phyloP scores from a whole-genome alignment of 2,329 filamentous ascomycete genomes.

The Diaporthe ilicicola region DNA sequence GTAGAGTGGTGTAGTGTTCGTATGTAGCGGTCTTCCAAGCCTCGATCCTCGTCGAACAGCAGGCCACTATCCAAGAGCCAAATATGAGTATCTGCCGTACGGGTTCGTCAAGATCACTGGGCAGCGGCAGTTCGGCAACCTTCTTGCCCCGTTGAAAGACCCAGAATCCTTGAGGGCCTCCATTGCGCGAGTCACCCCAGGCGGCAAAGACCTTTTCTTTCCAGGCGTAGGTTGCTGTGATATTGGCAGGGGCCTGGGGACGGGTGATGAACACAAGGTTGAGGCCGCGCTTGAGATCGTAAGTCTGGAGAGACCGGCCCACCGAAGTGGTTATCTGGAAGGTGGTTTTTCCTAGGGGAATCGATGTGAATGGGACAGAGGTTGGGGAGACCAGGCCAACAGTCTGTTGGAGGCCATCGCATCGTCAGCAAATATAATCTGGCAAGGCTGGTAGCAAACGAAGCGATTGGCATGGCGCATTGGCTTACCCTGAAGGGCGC shows the following conservation, averaged over 20 bases:
- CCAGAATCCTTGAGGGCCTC: slow-evolving; percentile 77
- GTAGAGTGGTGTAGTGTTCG: slow-evolving; percentile 90
- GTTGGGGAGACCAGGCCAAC: slow-evolving; percentile 94
- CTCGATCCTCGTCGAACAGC: slow-evolving; percentile 78
- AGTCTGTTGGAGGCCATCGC: slow-evolving; percentile 64
- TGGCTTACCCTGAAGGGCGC: slow-evolving; percentile 84
- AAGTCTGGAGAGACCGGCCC: slow-evolving; percentile 90
- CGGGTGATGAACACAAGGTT: slow-evolving; percentile 93
- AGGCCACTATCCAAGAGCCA: slow-evolving; percentile 90
- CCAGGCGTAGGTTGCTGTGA: slow-evolving; percentile 89
- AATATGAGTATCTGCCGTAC: slow-evolving; percentile 83
- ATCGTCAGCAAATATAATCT: slow-evolving; percentile 10
- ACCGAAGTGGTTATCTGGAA: slow-evolving; percentile 98
- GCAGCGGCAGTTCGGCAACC: slow-evolving; percentile 76
- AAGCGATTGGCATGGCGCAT: background rate
- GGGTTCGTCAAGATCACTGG: slow-evolving; percentile 71
- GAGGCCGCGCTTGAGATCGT: slow-evolving; percentile 89
- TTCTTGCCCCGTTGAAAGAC: slow-evolving; percentile 91
- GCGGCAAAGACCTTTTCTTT: slow-evolving; percentile 89
- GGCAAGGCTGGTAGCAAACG: background rate
- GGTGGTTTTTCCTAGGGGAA: slow-evolving; percentile 90
- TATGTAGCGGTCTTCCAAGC: slow-evolving; percentile 86
- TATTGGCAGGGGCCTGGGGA: slow-evolving; percentile 84
- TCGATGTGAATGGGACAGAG: slow-evolving; percentile 85
- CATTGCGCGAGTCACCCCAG: slow-evolving; percentile 73